Evolutionary conservation across 2,329 filamentous ascomycete species (phyloP), one percentile per base, ranked within the genome.

Genomic region (Sordariomycetes sp.): DNA sequence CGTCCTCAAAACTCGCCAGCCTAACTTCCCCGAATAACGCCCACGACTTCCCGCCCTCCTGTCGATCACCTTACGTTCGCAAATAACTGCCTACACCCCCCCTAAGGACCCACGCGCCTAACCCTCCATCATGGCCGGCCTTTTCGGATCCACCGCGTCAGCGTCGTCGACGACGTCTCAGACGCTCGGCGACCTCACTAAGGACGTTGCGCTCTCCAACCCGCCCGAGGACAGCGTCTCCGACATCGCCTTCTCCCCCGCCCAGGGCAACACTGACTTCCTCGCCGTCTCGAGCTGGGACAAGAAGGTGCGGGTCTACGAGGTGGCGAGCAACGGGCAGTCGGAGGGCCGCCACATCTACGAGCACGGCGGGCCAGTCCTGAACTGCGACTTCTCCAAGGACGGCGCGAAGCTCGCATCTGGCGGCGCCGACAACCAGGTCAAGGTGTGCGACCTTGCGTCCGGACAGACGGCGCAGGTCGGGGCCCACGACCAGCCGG

Each of bases 241-340:
- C 39, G 89, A 90, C 67, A 79, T 99, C 60, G 76, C 83, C 54
- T 99, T 96, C 74, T 91, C 87, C 15, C 83, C 86, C 66, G 77
- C 66, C 66, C 55, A 28, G 34, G 51, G 55, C 22, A 73, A 60
- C 66, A 76, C 68, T 65, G 90, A 97, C 65, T 87, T 95, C 68
- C 78, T 99, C 20, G 90, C 92, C 25, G 89, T 96, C 39, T 77
- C 90, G 53, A 96, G 90, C 65, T 99, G 94, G 94, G 94, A 99
- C 73, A 95, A 95, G 76, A 95, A 96, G 70, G 90, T 97, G 61
- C 87, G 91, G 67, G 92, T 99, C 68, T 99, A 97, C 74, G 90
- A 97, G 71, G 90, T 97, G 68, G 83, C 86, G 62, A 74, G 73
- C 58, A 83, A 83, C 62, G 90, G 90, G 51, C 81, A 87, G 67